Percentiles rank a stretch among this genome's conserved stretches.
These are phyloP conservation scores for Boletus subluridellus DNA, from an alignment of 1,284 basidiomycete species.

Conservation along the genomic window DNA sequence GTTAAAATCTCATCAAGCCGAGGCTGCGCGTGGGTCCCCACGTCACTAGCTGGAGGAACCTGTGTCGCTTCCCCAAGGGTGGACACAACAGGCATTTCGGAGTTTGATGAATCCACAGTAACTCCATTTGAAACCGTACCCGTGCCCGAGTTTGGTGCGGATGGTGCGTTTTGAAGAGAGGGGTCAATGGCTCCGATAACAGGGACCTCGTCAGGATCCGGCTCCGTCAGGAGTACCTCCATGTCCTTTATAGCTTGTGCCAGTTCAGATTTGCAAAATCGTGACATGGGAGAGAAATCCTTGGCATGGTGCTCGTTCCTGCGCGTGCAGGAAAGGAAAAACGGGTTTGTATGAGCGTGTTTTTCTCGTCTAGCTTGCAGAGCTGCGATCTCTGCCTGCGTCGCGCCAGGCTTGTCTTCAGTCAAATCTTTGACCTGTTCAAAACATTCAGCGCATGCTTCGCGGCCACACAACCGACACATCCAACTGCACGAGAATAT, in stretches of 20 bases:
- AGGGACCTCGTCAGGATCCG: slow-evolving; percentile 29
- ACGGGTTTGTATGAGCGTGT: slow-evolving; percentile 63
- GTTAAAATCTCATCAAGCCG: slow-evolving; percentile 16
- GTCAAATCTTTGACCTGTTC: slow-evolving; percentile 65
- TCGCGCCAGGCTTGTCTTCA: slow-evolving; percentile 47
- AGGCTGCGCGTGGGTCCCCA: slow-evolving; percentile 10
- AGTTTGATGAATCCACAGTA: slow-evolving; percentile 10
- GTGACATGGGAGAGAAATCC: slow-evolving; percentile 77
- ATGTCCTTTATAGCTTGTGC: slow-evolving; percentile 63
- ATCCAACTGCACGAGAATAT: slow-evolving; percentile 89
- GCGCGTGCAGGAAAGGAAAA: slow-evolving; percentile 68
- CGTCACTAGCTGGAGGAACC: slow-evolving; percentile 1
- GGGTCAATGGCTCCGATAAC: slow-evolving; percentile 25
- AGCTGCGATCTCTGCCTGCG: slow-evolving; percentile 46
- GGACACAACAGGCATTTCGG: slow-evolving; percentile 3
- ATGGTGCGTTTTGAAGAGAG: slow-evolving; percentile 19
- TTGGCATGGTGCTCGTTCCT: slow-evolving; percentile 62
- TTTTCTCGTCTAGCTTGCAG: slow-evolving; percentile 54
- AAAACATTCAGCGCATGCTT: slow-evolving; percentile 84
- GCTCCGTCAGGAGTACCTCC: slow-evolving; percentile 47
- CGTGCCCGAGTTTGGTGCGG: background rate
- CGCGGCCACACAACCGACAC: slow-evolving; percentile 86
- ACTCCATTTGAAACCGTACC: slow-evolving; percentile 11
- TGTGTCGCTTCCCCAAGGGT: slow-evolving; percentile 12
- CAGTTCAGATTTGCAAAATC: slow-evolving; percentile 68